These are phyloP conservation scores for Amanita inopinata DNA, from an alignment of 768 basidiomycete species.

Conservation along the genomic window DNA sequence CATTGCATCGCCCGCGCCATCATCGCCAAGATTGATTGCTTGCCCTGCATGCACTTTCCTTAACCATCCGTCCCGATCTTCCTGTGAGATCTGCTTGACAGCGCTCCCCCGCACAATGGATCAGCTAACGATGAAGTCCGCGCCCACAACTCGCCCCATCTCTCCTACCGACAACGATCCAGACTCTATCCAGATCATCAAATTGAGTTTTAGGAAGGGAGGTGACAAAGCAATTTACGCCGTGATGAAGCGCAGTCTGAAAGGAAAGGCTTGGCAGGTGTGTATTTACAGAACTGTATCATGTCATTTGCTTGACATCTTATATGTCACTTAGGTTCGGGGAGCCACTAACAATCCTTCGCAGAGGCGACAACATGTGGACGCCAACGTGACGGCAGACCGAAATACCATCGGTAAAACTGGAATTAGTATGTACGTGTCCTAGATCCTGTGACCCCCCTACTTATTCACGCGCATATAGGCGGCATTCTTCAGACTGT, in stretches of 20 bases:
- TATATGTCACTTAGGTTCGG: too few species aligned
- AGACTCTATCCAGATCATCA: conserved; percentile 41
- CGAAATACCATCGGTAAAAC: conserved; percentile 21
- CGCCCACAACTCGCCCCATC: conserved; percentile 53
- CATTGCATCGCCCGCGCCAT: conserved; percentile 14
- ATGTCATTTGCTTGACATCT: too few species aligned
- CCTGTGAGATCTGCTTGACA: conserved; percentile 84
- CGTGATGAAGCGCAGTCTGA: conserved; percentile 59
- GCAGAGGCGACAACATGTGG: too few species aligned
- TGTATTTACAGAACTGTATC: conserved; percentile 9
- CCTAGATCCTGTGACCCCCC: not conserved
- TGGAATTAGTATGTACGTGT: conserved; percentile 38
- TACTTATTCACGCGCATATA: conserved; percentile 19
- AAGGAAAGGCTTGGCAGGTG: conserved; percentile 71
- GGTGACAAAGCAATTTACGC: conserved; percentile 81
- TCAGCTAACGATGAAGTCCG: conserved; percentile 39
- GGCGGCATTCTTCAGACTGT: conserved; percentile 79
- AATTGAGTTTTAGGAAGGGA: conserved; percentile 86
- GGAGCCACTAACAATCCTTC: too few species aligned
- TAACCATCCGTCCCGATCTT: conserved; percentile 63
- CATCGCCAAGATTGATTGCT: conserved; percentile 31
- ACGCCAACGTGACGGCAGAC: conserved; percentile 4
- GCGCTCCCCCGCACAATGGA: conserved; percentile 35
- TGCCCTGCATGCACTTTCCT: conserved; percentile 91
- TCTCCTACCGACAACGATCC: conserved; percentile 37